Conservation (phyloP, 148 eudicot species). For the Rhododendron kiyosumense region DNA sequence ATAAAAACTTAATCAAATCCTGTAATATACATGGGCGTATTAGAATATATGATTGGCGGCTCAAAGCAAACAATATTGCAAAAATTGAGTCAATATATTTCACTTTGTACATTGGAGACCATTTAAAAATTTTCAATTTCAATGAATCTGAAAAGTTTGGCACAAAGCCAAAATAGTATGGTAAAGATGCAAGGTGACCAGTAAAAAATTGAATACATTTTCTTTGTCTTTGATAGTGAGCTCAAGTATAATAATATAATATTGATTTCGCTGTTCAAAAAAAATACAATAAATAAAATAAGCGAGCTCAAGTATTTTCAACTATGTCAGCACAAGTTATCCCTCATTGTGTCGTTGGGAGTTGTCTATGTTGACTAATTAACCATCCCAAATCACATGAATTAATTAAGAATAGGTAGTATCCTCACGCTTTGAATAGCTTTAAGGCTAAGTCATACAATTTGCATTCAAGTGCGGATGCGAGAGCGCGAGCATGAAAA, state of each 20-base stretch:
- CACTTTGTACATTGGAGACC: neutral
- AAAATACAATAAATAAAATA: too few relatives aligned
- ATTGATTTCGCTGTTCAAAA: too few relatives aligned
- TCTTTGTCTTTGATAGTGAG: neutral
- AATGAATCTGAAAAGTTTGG: neutral
- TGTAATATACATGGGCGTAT: neutral
- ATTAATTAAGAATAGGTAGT: neutral
- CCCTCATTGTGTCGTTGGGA: neutral
- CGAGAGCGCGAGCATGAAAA: too few relatives aligned
- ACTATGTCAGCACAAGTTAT: too few relatives aligned
- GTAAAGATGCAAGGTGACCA: neutral
- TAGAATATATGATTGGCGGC: neutral
- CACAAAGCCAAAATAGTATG: neutral
- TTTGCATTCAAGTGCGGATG: too few relatives aligned
- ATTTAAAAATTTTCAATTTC: neutral
- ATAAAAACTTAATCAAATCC: neutral
- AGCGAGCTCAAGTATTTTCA: neutral
- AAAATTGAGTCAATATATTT: neutral
- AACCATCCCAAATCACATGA: neutral
- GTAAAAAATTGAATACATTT: neutral
- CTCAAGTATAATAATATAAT: neutral
- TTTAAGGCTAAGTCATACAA: neutral
- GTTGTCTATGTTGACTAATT: neutral
- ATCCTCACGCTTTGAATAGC: neutral
- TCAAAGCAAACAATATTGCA: neutral